A percentile compares a stretch with the other conserved stretches of the same genome.
Conservation (phyloP, 805 yeast genomes). For the Ogataea ganodermae region DNA sequence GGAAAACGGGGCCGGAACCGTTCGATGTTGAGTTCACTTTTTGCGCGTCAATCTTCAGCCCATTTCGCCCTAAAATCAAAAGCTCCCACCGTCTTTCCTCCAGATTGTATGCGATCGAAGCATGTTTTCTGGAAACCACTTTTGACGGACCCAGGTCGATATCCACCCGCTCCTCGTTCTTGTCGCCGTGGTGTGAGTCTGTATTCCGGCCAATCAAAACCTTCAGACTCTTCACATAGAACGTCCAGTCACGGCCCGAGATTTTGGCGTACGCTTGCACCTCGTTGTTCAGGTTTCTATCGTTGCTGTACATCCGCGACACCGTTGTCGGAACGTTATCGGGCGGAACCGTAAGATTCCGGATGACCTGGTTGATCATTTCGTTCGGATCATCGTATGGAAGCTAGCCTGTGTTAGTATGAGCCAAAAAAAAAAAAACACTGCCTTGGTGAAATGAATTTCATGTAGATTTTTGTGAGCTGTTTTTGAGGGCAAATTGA, state of each 20-base stretch:
- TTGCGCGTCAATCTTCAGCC: constrained; percentile 84
- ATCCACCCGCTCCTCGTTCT: constrained; percentile 47
- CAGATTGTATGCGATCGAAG: constrained; percentile 75
- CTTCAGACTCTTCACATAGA: constrained; percentile 76
- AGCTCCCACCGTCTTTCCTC: constrained; percentile 84
- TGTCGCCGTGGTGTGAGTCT: constrained; percentile 27
- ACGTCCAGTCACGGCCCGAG: constrained; percentile 93
- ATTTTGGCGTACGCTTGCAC: constrained; percentile 98
- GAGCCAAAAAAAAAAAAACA: neutral
- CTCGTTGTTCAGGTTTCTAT: constrained; percentile 65
- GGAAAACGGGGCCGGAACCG: constrained; percentile 47
- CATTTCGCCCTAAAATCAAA: constrained; percentile 83
- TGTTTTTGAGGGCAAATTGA: neutral
- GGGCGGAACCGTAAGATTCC: constrained; percentile 68
- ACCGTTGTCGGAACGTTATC: constrained; percentile 67
- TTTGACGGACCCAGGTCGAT: constrained; percentile 97
- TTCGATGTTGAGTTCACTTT: constrained; percentile 42
- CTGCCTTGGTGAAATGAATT: neutral
- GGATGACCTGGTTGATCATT: constrained; percentile 71
- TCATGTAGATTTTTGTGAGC: neutral
- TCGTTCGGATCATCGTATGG: constrained; percentile 60
- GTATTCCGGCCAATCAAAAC: constrained; percentile 89
- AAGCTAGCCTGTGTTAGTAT: constrained; percentile 16
- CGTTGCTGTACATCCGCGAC: constrained; percentile 71
- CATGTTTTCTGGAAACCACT: constrained; percentile 93